A percentile compares a stretch with the other conserved stretches of the same genome.
Evolutionary conservation across 225 moss, liverwort and hornwort genomes (phyloP).

Genomic region (Asterella californica): DNA sequence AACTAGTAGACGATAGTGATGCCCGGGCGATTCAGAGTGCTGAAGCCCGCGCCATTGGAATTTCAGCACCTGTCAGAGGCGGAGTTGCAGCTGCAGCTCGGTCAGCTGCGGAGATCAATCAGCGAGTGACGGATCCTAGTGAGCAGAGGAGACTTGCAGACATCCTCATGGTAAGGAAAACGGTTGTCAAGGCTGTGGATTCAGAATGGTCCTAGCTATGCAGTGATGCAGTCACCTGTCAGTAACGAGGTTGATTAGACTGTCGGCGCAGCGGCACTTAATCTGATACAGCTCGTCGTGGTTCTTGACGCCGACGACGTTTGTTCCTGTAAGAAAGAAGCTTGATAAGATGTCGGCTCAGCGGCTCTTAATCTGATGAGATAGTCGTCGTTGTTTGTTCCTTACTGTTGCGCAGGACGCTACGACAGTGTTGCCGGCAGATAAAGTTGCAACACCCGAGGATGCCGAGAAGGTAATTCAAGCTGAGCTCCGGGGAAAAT

Average conservation of each 20-base stretch:
- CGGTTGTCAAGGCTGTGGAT: no score
- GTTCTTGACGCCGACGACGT: no score
- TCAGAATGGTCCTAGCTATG: no score
- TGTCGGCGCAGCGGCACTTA: background rate
- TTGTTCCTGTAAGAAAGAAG: no score
- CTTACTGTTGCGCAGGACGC: constrained; percentile 53
- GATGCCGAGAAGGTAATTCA: constrained; percentile 62
- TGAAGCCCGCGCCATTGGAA: constrained; percentile 65
- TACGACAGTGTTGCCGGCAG: constrained; percentile 47
- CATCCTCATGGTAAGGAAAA: constrained; percentile 56
- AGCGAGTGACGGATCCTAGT: background rate
- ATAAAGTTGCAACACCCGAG: constrained; percentile 69
- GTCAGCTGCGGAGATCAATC: constrained; percentile 62
- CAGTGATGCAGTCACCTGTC: no score
- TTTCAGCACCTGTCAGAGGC: constrained; percentile 38
- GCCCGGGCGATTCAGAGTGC: constrained; percentile 82
- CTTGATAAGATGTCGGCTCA: no score
- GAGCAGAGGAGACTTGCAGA: constrained; percentile 54
- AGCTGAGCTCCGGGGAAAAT: constrained; percentile 54
- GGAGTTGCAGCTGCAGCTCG: constrained; percentile 72
- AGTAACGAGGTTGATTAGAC: no score
- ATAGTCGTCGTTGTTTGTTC: background rate
- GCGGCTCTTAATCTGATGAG: background rate
- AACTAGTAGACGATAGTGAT: constrained; percentile 46
- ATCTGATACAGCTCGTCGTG: background rate